A percentile compares a stretch with the other conserved stretches of the same genome.
Evolutionary conservation across 1,284 basidiomycete species (phyloP).

Genomic region (Cryptococcus sp.): DNA sequence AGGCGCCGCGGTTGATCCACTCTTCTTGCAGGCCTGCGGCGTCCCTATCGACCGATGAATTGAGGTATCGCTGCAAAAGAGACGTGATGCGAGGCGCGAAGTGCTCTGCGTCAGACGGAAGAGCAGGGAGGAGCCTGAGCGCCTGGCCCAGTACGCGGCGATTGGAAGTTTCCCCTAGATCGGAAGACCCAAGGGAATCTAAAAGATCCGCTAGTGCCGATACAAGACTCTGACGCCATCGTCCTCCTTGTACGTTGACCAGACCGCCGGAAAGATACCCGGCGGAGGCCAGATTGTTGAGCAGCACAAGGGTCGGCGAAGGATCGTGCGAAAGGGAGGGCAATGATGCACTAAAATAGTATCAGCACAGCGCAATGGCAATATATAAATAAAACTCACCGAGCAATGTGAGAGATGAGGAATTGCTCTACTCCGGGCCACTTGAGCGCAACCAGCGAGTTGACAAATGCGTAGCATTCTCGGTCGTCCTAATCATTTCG

Average conservation of each 20-base stretch:
- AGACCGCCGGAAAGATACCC: constrained; percentile 49
- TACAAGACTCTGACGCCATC: constrained; percentile 46
- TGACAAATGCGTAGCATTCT: constrained; percentile 46
- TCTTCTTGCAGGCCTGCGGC: constrained; percentile 9
- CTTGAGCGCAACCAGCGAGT: constrained; percentile 43
- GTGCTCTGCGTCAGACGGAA: constrained; percentile 27
- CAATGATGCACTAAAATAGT: constrained; percentile 25
- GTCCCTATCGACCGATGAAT: neutral
- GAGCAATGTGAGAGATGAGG: constrained; percentile 46
- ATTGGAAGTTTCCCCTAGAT: constrained; percentile 17
- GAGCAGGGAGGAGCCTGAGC: constrained; percentile 34
- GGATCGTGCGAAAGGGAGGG: constrained; percentile 35
- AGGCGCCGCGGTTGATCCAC: constrained; percentile 30
- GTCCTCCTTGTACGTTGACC: constrained; percentile 50
- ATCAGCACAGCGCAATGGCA: neutral
- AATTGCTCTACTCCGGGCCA: constrained; percentile 54
- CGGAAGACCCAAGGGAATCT: constrained; percentile 2
- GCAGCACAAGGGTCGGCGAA: constrained; percentile 42
- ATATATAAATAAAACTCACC: constrained; percentile 19
- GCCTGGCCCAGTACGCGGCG: constrained; percentile 36
- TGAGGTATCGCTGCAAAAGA: constrained; percentile 10
- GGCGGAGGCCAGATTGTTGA: constrained; percentile 46
- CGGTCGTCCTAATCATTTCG: constrained; percentile 20
- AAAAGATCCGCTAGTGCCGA: constrained; percentile 24
- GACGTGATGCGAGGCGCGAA: constrained; percentile 25